Conservation (phyloP, 805 yeast genomes). For the Starmerella kuoi region DNA sequence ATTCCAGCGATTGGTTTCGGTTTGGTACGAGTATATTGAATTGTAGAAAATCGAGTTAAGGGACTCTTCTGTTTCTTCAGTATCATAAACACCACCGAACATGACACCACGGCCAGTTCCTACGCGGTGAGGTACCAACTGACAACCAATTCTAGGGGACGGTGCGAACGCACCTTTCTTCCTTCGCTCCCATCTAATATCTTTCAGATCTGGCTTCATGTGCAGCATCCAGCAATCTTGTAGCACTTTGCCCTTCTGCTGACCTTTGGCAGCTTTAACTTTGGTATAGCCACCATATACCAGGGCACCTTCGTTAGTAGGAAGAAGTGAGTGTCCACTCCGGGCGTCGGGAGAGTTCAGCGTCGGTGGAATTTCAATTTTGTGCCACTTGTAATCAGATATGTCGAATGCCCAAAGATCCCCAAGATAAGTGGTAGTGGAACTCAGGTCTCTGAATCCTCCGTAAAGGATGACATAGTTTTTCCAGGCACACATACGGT, state of each 20-base stretch:
- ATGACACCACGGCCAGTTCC: slow-evolving; percentile 74
- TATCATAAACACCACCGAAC: slow-evolving; percentile 93
- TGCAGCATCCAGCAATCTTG: slow-evolving; percentile 76
- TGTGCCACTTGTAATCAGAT: slow-evolving; percentile 80
- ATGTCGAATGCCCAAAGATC: slow-evolving; percentile 92
- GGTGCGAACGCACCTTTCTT: slow-evolving; percentile 85
- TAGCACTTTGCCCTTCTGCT: slow-evolving; percentile 81
- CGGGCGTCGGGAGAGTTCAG: slow-evolving; percentile 80
- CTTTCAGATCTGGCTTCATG: slow-evolving; percentile 72
- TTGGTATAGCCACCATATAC: slow-evolving; percentile 91
- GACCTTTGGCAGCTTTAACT: slow-evolving; percentile 71
- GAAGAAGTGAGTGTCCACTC: slow-evolving; percentile 81
- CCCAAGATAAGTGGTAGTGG: slow-evolving; percentile 65
- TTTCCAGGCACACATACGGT: slow-evolving; percentile 83
- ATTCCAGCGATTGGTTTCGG: slow-evolving; percentile 83
- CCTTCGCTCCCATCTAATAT: slow-evolving; percentile 77
- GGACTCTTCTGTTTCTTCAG: slow-evolving; percentile 88
- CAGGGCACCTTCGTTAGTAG: slow-evolving; percentile 67
- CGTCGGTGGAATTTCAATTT: slow-evolving; percentile 72
- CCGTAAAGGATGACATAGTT: slow-evolving; percentile 77
- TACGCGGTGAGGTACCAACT: slow-evolving; percentile 57
- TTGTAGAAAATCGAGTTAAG: slow-evolving; percentile 76
- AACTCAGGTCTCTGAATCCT: slow-evolving; percentile 84
- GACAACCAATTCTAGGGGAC: slow-evolving; percentile 87
- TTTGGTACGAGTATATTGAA: slow-evolving; percentile 65